Evolutionary conservation across 805 yeast genomes (phyloP).

Genomic region (Starmerella scarabaei): DNA sequence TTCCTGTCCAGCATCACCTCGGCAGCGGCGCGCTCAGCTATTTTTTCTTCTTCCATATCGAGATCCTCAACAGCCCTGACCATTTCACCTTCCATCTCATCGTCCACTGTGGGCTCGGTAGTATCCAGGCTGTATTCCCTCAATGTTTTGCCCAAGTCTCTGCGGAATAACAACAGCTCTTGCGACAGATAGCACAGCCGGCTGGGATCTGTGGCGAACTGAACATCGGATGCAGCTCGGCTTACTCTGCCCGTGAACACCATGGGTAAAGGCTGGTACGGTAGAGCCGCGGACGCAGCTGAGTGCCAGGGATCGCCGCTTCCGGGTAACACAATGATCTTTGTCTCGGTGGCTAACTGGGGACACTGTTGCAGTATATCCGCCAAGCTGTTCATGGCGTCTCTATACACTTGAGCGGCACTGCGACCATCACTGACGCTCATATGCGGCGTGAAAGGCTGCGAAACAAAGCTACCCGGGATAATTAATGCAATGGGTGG

Average conservation of each 20-base stretch:
- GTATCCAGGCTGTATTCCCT: conserved; percentile 48
- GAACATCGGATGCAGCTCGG: conserved; percentile 39
- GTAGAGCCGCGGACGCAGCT: conserved; percentile 51
- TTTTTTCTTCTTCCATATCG: conserved; percentile 20
- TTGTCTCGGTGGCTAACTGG: conserved; percentile 37
- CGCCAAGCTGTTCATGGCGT: conserved; percentile 63
- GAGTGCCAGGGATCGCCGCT: conserved; percentile 90
- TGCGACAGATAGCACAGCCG: conserved; percentile 69
- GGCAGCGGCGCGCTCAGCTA: conserved; percentile 10
- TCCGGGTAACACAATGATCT: conserved; percentile 73
- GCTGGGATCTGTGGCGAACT: conserved; percentile 66
- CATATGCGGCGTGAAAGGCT: conserved; percentile 41
- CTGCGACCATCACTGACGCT: conserved; percentile 28
- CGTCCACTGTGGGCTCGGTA: conserved; percentile 20
- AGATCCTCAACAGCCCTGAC: not conserved
- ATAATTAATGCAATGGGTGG: conserved; percentile 60
- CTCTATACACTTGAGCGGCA: conserved; percentile 38
- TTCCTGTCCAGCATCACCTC: conserved; percentile 3
- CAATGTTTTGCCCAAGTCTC: conserved; percentile 57
- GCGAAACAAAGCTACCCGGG: conserved; percentile 66
- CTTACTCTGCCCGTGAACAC: conserved; percentile 57
- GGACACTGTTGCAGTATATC: conserved; percentile 49
- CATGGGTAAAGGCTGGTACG: conserved; percentile 58
- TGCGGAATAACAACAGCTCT: conserved; percentile 64
- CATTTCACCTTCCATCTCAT: conserved; percentile 11